Percentiles rank a stretch among this genome's conserved stretches.
Conservation (phyloP, 371 early-diverging fungal species). For the Apophysomyces elegans region DNA sequence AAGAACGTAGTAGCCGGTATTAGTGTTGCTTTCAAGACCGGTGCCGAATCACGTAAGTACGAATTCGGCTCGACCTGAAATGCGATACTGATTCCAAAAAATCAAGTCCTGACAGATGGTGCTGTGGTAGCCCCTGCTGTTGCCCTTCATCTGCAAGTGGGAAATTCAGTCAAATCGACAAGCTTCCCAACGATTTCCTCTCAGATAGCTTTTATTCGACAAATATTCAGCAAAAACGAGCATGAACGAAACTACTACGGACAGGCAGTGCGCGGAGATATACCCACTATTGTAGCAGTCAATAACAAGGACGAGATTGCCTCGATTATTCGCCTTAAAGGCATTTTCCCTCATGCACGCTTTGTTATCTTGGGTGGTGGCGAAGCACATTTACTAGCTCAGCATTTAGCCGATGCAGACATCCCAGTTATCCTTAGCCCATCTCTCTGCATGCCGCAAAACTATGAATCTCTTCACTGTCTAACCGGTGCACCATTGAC, state of each 20-base stretch:
- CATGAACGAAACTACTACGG: slow-evolving; percentile 25
- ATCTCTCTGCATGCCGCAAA: slow-evolving; percentile 62
- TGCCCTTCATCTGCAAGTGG: slow-evolving; percentile 62
- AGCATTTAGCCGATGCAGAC: slow-evolving; percentile 50
- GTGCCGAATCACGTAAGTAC: slow-evolving; percentile 40
- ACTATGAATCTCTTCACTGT: slow-evolving; percentile 69
- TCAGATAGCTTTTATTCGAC: slow-evolving; percentile 63
- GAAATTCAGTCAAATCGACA: slow-evolving; percentile 43
- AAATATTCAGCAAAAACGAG: slow-evolving; percentile 31
- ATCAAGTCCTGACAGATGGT: slow-evolving; percentile 23
- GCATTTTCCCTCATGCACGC: slow-evolving; percentile 31
- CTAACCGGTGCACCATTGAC: slow-evolving; percentile 56
- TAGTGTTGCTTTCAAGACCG: slow-evolving; percentile 56
- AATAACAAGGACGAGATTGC: slow-evolving; percentile 72
- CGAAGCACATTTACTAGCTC: slow-evolving; percentile 70
- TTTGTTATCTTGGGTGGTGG: slow-evolving; percentile 61
- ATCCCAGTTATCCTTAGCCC: slow-evolving; percentile 68
- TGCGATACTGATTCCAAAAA: not conserved
- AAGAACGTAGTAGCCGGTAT: slow-evolving; percentile 49
- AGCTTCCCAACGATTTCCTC: slow-evolving; percentile 58
- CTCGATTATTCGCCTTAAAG: slow-evolving; percentile 62
- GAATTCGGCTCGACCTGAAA: slow-evolving; percentile 6
- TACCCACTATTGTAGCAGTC: slow-evolving; percentile 60
- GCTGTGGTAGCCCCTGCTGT: slow-evolving; percentile 41
- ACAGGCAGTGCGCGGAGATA: slow-evolving; percentile 54